Evolutionary conservation across 2,329 filamentous ascomycete species (phyloP).

Genomic region (Pezicula rhizophila): DNA sequence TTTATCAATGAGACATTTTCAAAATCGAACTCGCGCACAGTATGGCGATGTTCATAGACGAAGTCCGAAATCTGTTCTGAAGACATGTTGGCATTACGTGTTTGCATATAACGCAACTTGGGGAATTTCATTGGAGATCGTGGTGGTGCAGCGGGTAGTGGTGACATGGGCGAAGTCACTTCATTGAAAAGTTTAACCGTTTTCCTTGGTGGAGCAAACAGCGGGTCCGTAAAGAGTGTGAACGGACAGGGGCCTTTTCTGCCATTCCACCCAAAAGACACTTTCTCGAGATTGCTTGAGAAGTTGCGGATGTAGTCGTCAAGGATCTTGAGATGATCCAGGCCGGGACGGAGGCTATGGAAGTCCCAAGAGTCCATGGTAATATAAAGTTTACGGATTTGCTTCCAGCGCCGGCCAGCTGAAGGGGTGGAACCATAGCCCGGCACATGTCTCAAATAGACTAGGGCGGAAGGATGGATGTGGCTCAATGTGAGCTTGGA

Average conservation of each 20-base stretch:
- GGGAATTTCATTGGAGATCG: conserved; percentile 59
- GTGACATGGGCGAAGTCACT: conserved; percentile 59
- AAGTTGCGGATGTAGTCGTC: conserved; percentile 75
- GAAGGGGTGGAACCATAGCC: conserved; percentile 71
- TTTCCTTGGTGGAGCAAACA: conserved; percentile 52
- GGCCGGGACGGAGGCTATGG: conserved; percentile 49
- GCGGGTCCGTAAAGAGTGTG: conserved; percentile 56
- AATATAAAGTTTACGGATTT: conserved; percentile 69
- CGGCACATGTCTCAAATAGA: conserved; percentile 69
- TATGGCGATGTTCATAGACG: conserved; percentile 59
- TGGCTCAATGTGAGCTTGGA: conserved; percentile 65
- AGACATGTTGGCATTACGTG: conserved; percentile 69
- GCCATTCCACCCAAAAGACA: conserved; percentile 74
- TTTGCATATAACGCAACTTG: conserved; percentile 58
- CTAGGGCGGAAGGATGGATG: conserved; percentile 69
- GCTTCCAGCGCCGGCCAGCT: conserved; percentile 66
- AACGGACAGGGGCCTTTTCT: conserved; percentile 68
- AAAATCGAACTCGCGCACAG: conserved; percentile 73
- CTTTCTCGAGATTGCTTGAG: conserved; percentile 57
- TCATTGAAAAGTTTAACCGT: conserved; percentile 57
- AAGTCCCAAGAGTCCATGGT: conserved; percentile 67
- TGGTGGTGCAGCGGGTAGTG: conserved; percentile 45
- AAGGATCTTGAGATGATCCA: conserved; percentile 70
- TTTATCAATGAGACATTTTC: conserved; percentile 65
- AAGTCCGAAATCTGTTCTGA: conserved; percentile 65